Evolutionary conservation across 2,329 filamentous ascomycete genomes (phyloP).

Genomic region (Mariannaea sp.): DNA sequence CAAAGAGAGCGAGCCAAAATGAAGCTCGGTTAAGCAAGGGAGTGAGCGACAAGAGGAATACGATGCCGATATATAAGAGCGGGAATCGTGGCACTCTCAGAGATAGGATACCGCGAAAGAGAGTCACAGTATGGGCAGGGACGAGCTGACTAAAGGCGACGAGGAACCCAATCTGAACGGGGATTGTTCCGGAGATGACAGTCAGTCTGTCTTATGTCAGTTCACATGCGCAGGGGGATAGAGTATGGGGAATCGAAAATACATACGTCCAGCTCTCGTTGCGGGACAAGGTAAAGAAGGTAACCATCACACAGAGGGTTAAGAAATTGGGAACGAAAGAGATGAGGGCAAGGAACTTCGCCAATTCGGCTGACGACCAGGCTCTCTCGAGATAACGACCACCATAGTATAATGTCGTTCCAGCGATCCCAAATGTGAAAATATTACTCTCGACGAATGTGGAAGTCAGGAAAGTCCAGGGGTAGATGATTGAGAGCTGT

Average conservation of each 20-base stretch:
- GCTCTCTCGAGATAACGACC: slow-evolving; percentile 94
- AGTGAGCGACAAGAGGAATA: slow-evolving; percentile 67
- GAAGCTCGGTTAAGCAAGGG: slow-evolving; percentile 71
- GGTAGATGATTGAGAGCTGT: slow-evolving; percentile 80
- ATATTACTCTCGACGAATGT: slow-evolving; percentile 93
- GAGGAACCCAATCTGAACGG: slow-evolving; percentile 90
- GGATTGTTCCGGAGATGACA: slow-evolving; percentile 85
- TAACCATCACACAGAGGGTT: slow-evolving; percentile 72
- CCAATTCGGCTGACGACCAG: slow-evolving; percentile 91
- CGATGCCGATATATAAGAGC: slow-evolving; percentile 74
- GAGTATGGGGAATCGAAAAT: not conserved
- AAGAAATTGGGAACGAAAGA: slow-evolving; percentile 80
- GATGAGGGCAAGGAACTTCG: slow-evolving; percentile 82
- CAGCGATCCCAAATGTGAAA: slow-evolving; percentile 79
- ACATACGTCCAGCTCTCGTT: slow-evolving; percentile 72
- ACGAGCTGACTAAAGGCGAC: slow-evolving; percentile 98
- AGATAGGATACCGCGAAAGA: slow-evolving; percentile 86
- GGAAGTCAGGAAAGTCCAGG: slow-evolving; percentile 88
- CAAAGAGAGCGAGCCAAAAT: slow-evolving; percentile 77
- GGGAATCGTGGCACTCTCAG: slow-evolving; percentile 78
- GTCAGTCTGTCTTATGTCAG: slow-evolving; percentile 61
- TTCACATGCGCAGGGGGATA: not conserved
- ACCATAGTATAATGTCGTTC: slow-evolving; percentile 82
- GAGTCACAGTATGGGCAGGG: slow-evolving; percentile 92
- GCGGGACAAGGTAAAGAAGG: slow-evolving; percentile 73